Conservation (phyloP, 2,329 filamentous ascomycete species). For the Colletotrichum zoysiae region DNA sequence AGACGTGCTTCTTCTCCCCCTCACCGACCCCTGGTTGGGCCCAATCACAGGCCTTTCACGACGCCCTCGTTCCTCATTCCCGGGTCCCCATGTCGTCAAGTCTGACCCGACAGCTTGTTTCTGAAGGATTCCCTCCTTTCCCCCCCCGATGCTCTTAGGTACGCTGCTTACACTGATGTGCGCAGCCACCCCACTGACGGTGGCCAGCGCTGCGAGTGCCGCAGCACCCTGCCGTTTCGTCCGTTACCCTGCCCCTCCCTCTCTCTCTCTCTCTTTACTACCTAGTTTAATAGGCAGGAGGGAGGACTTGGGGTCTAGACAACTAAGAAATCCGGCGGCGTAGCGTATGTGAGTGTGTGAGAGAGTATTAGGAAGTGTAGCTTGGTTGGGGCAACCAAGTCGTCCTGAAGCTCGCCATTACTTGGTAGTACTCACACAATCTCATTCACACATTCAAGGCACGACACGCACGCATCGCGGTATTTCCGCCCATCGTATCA, state of each 20-base stretch:
- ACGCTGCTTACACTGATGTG: constrained; percentile 15
- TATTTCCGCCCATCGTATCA: background rate
- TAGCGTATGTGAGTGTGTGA: no score
- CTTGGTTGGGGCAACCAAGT: background rate
- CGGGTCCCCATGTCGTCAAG: constrained; percentile 40
- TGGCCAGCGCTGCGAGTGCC: constrained; percentile 16
- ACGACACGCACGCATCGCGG: background rate
- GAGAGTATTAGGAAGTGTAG: background rate
- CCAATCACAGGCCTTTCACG: constrained; percentile 27
- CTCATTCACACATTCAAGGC: background rate
- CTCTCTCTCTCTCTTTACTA: no score
- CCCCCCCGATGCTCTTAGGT: constrained; percentile 16
- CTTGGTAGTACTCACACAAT: background rate
- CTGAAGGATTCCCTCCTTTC: constrained; percentile 33
- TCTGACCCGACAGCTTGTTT: constrained; percentile 42
- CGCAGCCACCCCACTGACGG: constrained; percentile 33
- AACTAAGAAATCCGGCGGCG: no score
- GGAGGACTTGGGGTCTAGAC: no score
- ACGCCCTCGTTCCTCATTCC: constrained; percentile 41
- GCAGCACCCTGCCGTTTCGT: background rate
- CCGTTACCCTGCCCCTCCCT: no score
- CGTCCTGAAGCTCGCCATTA: background rate
- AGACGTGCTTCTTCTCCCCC: constrained; percentile 29
- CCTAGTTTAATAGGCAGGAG: no score
- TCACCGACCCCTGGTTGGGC: background rate